Base-by-base conservation (phyloP, 345 rosid species). In the Turnera subulata region DNA sequence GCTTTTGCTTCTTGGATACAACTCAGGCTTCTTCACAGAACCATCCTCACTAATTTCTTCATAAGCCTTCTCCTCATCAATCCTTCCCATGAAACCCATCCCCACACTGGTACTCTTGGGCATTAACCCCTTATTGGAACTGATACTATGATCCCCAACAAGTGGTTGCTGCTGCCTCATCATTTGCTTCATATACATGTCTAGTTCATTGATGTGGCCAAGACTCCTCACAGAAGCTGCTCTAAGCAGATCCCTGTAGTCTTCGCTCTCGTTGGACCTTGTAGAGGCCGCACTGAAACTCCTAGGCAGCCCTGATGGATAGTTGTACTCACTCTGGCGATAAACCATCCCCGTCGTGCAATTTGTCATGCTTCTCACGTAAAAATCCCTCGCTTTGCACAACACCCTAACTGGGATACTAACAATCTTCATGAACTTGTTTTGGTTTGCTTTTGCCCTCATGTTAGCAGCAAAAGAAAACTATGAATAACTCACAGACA, bases 201-300 rank as follows among this genome's bases (percentile, higher is more conserved):
- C n/a, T n/a, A n/a, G n/a, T n/a, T n/a, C n/a, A n/a, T n/a, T n/a
- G n/a, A n/a, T n/a, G n/a, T n/a, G n/a, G n/a, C n/a, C n/a, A n/a
- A n/a, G n/a, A n/a, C n/a, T n/a, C n/a, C n/a, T n/a, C n/a, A 69
- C 84, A 0, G 86, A 81, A 0, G 89, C 89, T 7, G 89, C 89
- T 68, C 89, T 75, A 11, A 84, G 58, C 6, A 84, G 85, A 72
- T 89, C 88, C 22, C 74, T 61, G 50, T 75, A 81, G 62, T 89
- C 96, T 6, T 89, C 96, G 5, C 16, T 50, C 17, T 57, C 63
- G 0, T 40, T 62, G 1, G 78, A 55, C 29, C 77, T 60, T 6
- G 71, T 44, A 4, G 86, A 70, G 21, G 69, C 54, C 12, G 54
- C 63, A 62, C 91, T 89, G 43, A 72, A 73, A 70, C 93, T 89